These are phyloP conservation scores for Epithele typhae DNA, from an alignment of 768 basidiomycete species.

Conservation along the genomic window DNA sequence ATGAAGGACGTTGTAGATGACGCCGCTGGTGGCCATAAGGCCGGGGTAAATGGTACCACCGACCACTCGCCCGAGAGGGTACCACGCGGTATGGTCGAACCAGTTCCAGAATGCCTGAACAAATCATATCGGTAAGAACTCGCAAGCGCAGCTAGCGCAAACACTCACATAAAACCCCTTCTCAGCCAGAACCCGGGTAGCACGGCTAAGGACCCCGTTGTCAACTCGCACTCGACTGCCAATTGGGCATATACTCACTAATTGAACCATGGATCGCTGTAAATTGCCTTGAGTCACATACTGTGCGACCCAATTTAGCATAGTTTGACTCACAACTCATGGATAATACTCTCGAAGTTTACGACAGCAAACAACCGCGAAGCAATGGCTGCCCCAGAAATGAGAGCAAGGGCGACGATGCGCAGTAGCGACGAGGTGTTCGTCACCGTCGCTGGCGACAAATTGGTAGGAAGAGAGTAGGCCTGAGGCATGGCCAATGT, in stretches of 20 bases:
- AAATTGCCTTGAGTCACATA: background rate
- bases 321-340: slow-evolving; percentile 95
- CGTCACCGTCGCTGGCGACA: slow-evolving; percentile 68
- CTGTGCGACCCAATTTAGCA: too few species aligned
- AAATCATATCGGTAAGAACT: slow-evolving; percentile 4
- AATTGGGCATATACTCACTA: slow-evolving; percentile 65
- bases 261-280: slow-evolving; percentile 98
- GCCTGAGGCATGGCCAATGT: slow-evolving; percentile 35
- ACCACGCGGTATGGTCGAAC: slow-evolving; percentile 99
- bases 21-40: slow-evolving; percentile 95
- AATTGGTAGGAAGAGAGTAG: slow-evolving; percentile 65
- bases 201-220: slow-evolving; percentile 56
- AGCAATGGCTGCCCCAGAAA: slow-evolving; percentile 91
- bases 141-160: background rate
- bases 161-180: slow-evolving; percentile 90
- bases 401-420: slow-evolving; percentile 84
- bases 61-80: slow-evolving; percentile 96
- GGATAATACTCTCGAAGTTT: slow-evolving; percentile 98
- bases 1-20: slow-evolving; percentile 91
- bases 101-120: slow-evolving; percentile 99
- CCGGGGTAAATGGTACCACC: slow-evolving; percentile 99
- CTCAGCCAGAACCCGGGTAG: slow-evolving; percentile 84
- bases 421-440: slow-evolving; percentile 91
- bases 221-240: background rate
- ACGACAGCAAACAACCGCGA: slow-evolving; percentile 96